Conservation (phyloP, 306 rosid genomes). For the Datisca glomerata region DNA sequence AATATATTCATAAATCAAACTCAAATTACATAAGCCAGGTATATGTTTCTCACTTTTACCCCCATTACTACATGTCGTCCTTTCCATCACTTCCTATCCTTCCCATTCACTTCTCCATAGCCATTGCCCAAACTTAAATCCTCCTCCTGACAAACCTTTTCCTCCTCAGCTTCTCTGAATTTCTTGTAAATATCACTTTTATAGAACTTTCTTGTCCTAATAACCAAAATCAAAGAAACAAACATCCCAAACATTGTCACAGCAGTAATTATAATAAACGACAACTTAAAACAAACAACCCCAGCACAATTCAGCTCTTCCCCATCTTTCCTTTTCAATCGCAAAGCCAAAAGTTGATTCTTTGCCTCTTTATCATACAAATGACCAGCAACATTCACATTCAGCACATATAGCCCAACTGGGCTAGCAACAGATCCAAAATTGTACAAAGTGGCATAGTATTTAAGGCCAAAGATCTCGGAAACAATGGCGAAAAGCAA, state of each 20-base stretch:
- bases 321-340: neutral
- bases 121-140: too few species aligned
- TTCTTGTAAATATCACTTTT: conserved; percentile 36
- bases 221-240: conserved; percentile 24
- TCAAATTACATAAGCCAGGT: too few species aligned
- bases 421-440: conserved; percentile 71
- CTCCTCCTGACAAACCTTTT: neutral
- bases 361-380: conserved; percentile 29
- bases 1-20: too few species aligned
- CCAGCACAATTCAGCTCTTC: conserved; percentile 24
- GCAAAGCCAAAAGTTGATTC: conserved; percentile 15
- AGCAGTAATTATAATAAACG: conserved; percentile 29
- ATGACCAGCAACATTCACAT: conserved; percentile 30
- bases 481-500: conserved; percentile 70
- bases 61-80: too few species aligned
- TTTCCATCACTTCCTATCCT: neutral
- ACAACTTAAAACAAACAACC: conserved; percentile 20
- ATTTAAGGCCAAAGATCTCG: conserved; percentile 66
- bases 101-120: conserved; percentile 9
- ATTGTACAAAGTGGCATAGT: conserved; percentile 68
- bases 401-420: conserved; percentile 26
- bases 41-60: too few species aligned
- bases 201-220: conserved; percentile 40
- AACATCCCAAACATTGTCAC: conserved; percentile 23
- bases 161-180: conserved; percentile 15